Evolutionary conservation across 208 protist species (phyloP).

Genomic region (Kentomonas sorsogonicus): DNA sequence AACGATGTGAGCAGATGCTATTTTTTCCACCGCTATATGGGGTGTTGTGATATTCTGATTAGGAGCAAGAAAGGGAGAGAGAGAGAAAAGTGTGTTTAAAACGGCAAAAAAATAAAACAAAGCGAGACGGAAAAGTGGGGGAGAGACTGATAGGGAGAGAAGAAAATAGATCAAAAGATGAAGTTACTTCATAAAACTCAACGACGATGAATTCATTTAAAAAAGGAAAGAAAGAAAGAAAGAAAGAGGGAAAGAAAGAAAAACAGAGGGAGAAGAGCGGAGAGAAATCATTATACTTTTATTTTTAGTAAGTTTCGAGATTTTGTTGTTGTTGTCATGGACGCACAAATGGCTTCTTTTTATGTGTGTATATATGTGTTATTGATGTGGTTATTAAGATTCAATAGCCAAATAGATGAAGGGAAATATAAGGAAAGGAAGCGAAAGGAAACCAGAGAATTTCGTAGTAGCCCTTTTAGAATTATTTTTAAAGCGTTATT

Average conservation of each 20-base stretch:
- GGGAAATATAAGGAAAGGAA: background rate
- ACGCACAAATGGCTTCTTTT: background rate
- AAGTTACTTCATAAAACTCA: background rate
- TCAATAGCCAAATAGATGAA: background rate
- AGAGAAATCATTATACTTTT: background rate
- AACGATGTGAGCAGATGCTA: too few relatives aligned
- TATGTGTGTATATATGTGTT: background rate
- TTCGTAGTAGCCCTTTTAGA: background rate
- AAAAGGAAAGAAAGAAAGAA: constrained; percentile 1
- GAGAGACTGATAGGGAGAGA: too few relatives aligned
- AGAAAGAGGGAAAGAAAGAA: background rate
- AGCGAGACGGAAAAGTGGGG: too few relatives aligned
- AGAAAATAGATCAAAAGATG: too few relatives aligned
- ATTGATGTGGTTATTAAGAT: constrained; percentile 2
- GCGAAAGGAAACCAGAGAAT: too few relatives aligned
- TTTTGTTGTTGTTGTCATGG: background rate
- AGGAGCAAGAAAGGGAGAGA: too few relatives aligned
- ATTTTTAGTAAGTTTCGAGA: constrained; percentile 2
- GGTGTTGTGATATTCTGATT: too few relatives aligned
- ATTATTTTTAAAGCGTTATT: constrained; percentile 10
- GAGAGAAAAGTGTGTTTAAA: too few relatives aligned
- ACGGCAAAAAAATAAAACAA: background rate
- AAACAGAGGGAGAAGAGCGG: constrained; percentile 1
- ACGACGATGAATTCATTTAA: background rate
- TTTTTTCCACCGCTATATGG: too few relatives aligned